Percentiles rank a stretch among this genome's conserved stretches.
Conservation (phyloP, 108 stramenopile genomes). For the Cyclostephanos invisitatus region DNA sequence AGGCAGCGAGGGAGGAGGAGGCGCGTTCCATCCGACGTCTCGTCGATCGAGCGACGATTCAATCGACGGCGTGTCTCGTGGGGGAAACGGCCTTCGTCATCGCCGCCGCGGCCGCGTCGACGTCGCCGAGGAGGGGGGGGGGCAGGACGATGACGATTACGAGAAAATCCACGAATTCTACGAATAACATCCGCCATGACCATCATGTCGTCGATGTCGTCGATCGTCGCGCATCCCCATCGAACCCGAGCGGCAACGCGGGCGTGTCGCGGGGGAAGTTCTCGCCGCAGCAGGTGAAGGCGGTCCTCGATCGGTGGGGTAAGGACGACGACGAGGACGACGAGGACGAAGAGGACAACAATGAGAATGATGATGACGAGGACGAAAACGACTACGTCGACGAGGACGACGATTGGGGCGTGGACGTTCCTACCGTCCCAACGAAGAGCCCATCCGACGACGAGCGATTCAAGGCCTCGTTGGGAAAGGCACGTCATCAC, state of each 20-base stretch:
- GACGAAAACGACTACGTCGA: slow-evolving; percentile 5
- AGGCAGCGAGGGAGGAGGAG: slow-evolving; percentile 11
- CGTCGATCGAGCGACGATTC: neutral
- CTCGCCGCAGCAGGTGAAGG: slow-evolving; percentile 24
- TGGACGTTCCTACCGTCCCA: neutral
- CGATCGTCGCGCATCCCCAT: neutral
- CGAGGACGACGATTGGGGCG: neutral
- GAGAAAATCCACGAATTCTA: neutral
- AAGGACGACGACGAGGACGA: slow-evolving; percentile 20
- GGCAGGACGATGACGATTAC: neutral
- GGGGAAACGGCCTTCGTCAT: slow-evolving; percentile 32
- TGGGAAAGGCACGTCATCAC: slow-evolving; percentile 15
- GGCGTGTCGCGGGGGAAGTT: slow-evolving; percentile 41
- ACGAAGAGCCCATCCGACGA: neutral
- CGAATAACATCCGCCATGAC: too few species aligned
- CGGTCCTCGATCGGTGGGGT: slow-evolving; percentile 27
- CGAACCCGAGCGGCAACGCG: slow-evolving; percentile 18
- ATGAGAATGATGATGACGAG: too few species aligned
- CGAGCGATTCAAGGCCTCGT: slow-evolving; percentile 6
- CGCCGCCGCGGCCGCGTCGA: slow-evolving; percentile 9
- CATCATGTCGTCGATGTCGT: too few species aligned
- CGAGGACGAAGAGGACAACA: slow-evolving; percentile 8
- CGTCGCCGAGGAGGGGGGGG: neutral
- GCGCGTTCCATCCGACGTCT: neutral
- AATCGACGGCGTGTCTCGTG: slow-evolving; percentile 9